These are phyloP conservation scores for Fusarium praegraminearum DNA, from an alignment of 2,329 filamentous ascomycete genomes.

Conservation along the genomic window DNA sequence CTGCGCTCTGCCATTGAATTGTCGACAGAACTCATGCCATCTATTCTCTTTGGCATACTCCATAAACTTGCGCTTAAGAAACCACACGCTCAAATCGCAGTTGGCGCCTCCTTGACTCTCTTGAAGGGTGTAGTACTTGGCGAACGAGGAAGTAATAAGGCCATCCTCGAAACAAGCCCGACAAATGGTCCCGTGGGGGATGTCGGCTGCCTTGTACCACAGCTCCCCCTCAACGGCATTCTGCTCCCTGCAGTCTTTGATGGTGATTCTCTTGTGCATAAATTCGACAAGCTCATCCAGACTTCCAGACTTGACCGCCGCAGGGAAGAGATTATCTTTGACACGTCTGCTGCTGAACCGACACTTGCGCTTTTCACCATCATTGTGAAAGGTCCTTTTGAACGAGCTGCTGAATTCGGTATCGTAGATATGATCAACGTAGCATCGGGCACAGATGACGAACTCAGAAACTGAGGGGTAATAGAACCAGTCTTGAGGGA, in stretches of 20 bases:
- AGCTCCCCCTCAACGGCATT: conserved; percentile 23
- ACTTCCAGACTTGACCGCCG: conserved; percentile 46
- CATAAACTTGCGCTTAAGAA: conserved; percentile 49
- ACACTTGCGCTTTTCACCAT: conserved; percentile 50
- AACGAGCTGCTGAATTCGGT: conserved; percentile 50
- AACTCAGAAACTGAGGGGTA: conserved; percentile 51
- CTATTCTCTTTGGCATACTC: conserved; percentile 42
- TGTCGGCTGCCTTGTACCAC: conserved; percentile 54
- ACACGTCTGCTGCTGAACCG: conserved; percentile 52
- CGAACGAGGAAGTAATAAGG: conserved; percentile 49
- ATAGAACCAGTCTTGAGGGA: conserved; percentile 54
- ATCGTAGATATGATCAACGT: conserved; percentile 53
- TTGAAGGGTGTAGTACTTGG: conserved; percentile 46
- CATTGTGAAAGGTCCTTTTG: conserved; percentile 26
- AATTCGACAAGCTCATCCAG: conserved; percentile 47
- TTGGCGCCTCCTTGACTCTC: conserved; percentile 4
- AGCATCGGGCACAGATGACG: conserved; percentile 55
- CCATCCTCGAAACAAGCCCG: conserved; percentile 55
- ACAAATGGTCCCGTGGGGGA: conserved; percentile 53
- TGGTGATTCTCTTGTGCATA: conserved; percentile 44
- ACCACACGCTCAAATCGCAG: conserved; percentile 52
- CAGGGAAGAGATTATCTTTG: conserved; percentile 49
- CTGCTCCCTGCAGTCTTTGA: conserved; percentile 35
- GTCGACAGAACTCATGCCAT: conserved; percentile 52
- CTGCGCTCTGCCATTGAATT: conserved; percentile 47